Evolutionary conservation across 495 filamentous ascomycete genomes (phyloP).

Genomic region (Emericellopsis terricola): DNA sequence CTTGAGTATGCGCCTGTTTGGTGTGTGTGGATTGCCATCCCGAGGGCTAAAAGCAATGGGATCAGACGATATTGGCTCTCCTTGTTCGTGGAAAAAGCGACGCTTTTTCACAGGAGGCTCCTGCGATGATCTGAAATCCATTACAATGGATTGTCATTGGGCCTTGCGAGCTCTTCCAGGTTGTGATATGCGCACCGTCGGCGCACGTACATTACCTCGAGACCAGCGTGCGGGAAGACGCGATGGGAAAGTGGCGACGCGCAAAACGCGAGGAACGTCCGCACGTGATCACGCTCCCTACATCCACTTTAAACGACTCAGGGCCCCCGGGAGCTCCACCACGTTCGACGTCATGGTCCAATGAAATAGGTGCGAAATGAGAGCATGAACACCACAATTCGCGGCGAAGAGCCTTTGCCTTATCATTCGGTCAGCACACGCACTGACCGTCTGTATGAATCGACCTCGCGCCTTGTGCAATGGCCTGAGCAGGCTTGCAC

Average conservation of each 20-base stretch:
- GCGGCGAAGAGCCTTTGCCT: no score
- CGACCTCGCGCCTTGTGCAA: neutral
- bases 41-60: neutral
- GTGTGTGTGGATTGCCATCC: neutral
- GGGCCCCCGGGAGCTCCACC: no score
- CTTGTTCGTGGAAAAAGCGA: conserved; percentile 58
- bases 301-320: neutral
- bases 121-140: conserved; percentile 36
- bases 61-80: conserved; percentile 6
- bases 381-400: no score
- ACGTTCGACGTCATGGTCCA: no score
- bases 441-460: conserved; percentile 1
- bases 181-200: neutral
- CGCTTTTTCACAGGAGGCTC: conserved; percentile 60
- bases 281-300: conserved; percentile 1
- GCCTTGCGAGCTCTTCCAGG: neutral
- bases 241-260: neutral
- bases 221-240: conserved; percentile 1
- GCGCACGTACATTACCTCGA: no score
- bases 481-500: conserved; percentile 2
- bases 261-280: no score
- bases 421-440: no score
- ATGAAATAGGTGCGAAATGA: no score
- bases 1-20: neutral
- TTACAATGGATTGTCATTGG: conserved; percentile 8